Evolutionary conservation across 1,139 yeast genomes (phyloP).

Genomic region (Geotrichum histeridarum): DNA sequence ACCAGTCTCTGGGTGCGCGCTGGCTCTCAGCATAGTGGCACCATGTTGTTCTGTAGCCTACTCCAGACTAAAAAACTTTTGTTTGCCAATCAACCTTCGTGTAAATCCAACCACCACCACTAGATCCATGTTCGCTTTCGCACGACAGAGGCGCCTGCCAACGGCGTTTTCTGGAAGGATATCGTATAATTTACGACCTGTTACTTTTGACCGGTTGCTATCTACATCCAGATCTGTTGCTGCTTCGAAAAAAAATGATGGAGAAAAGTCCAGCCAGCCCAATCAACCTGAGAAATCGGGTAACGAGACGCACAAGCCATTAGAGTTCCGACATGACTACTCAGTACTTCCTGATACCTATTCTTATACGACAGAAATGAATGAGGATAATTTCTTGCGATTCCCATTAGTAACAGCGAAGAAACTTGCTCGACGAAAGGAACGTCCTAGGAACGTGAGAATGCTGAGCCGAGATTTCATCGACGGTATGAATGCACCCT

Average conservation of each 20-base stretch:
- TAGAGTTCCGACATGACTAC: slow-evolving; percentile 30
- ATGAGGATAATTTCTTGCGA: slow-evolving; percentile 40
- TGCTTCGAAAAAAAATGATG: too few relatives aligned
- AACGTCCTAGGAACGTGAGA: slow-evolving; percentile 58
- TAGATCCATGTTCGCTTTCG: neutral
- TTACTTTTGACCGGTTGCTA: neutral
- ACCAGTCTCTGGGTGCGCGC: too few relatives aligned
- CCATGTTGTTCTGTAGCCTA: too few relatives aligned
- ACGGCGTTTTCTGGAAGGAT: neutral
- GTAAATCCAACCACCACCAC: slow-evolving; percentile 1
- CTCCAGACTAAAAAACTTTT: neutral
- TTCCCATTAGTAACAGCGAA: slow-evolving; percentile 48
- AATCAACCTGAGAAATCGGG: neutral
- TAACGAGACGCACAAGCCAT: neutral
- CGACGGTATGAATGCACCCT: slow-evolving; percentile 39
- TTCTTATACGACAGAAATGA: slow-evolving; percentile 31
- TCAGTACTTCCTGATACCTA: slow-evolving; percentile 35
- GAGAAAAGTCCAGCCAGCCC: too few relatives aligned
- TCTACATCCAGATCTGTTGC: too few relatives aligned
- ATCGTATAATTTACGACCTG: too few relatives aligned
- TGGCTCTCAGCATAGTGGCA: too few relatives aligned
- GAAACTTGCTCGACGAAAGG: slow-evolving; percentile 44
- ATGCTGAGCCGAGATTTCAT: slow-evolving; percentile 75
- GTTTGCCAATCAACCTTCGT: neutral
- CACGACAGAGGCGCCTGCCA: neutral